phyloP scores from a whole-genome alignment of 83 land plant genomes.

The Larix sibirica region DNA sequence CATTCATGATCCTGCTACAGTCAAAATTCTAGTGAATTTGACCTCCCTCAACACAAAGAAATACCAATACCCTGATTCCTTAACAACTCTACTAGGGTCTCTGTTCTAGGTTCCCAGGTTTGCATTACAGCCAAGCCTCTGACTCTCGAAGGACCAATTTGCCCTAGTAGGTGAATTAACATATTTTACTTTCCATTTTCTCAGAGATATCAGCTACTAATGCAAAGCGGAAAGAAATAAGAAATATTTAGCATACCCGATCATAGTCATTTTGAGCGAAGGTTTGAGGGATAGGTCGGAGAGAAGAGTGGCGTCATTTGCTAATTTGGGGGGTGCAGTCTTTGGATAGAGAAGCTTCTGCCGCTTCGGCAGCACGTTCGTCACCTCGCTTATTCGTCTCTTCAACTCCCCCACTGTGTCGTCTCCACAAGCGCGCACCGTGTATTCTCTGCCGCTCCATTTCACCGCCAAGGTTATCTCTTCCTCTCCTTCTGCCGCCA shows the following conservation, averaged over 20 bases:
- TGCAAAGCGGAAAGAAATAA: too few species aligned
- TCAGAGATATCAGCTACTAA: too few species aligned
- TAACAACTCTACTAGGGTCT: too few species aligned
- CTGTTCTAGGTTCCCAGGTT: too few species aligned
- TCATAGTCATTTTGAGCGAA: conserved; percentile 91
- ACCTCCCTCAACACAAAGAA: too few species aligned
- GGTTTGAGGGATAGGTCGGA: conserved; percentile 80
- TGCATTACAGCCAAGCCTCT: too few species aligned
- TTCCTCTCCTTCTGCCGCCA: conserved; percentile 52
- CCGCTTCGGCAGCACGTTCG: conserved; percentile 92
- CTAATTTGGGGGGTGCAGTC: conserved; percentile 56
- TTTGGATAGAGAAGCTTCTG: conserved; percentile 97
- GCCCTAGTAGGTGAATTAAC: too few species aligned
- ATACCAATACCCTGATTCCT: too few species aligned
- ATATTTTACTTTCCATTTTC: too few species aligned
- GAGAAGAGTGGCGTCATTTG: conserved; percentile 76
- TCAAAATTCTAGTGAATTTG: too few species aligned
- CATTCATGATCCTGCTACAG: too few species aligned
- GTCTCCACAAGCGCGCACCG: conserved; percentile 84
- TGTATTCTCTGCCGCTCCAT: conserved; percentile 95
- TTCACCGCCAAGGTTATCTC: conserved; percentile 88
- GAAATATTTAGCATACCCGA: conserved; percentile 60
- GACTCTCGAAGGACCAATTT: too few species aligned
- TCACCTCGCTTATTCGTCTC: conserved; percentile 92
- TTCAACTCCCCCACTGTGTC: conserved; percentile 92